A percentile compares a stretch with the other conserved stretches of the same genome.
Conservation (phyloP, 1,284 basidiomycete genomes). For the Pyrrhoderma noxium region DNA sequence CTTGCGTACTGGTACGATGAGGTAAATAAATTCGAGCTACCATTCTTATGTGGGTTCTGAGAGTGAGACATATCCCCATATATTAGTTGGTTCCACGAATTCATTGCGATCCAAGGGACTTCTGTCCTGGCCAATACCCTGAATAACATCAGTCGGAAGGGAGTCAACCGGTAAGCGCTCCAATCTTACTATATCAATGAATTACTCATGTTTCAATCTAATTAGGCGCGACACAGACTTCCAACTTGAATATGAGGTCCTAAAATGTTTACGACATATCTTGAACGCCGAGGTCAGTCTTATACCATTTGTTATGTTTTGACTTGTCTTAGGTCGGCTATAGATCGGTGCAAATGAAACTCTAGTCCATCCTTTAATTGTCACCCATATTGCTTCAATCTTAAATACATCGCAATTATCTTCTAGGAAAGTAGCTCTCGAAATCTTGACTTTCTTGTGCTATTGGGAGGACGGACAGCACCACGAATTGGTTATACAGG, state of each 20-base stretch:
- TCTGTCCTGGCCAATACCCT: slow-evolving; percentile 82
- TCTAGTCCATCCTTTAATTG: slow-evolving; percentile 68
- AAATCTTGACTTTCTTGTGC: slow-evolving; percentile 65
- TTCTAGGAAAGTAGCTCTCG: slow-evolving; percentile 76
- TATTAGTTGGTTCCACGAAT: slow-evolving; percentile 82
- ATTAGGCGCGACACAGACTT: slow-evolving; percentile 60
- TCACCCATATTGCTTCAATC: slow-evolving; percentile 78
- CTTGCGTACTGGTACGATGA: slow-evolving; percentile 73
- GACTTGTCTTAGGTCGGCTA: slow-evolving; percentile 6
- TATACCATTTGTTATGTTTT: not conserved
- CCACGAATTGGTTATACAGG: slow-evolving; percentile 50
- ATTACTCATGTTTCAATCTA: not conserved
- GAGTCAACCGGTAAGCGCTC: slow-evolving; percentile 44
- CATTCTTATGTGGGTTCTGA: too few relatives aligned
- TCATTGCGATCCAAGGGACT: slow-evolving; percentile 73
- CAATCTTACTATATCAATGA: not conserved
- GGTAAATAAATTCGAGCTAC: slow-evolving; percentile 39
- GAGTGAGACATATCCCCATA: not conserved
- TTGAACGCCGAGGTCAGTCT: slow-evolving; percentile 66
- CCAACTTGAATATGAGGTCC: slow-evolving; percentile 80
- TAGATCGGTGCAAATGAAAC: slow-evolving; percentile 76
- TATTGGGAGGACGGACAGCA: slow-evolving; percentile 51
- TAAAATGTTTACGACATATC: slow-evolving; percentile 83
- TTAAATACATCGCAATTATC: slow-evolving; percentile 80
- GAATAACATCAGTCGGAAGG: slow-evolving; percentile 66